Percentiles rank a stretch among this genome's conserved stretches.
Evolutionary conservation across 2,329 filamentous ascomycete species (phyloP).

Genomic region (Colletotrichum cordylinicola): DNA sequence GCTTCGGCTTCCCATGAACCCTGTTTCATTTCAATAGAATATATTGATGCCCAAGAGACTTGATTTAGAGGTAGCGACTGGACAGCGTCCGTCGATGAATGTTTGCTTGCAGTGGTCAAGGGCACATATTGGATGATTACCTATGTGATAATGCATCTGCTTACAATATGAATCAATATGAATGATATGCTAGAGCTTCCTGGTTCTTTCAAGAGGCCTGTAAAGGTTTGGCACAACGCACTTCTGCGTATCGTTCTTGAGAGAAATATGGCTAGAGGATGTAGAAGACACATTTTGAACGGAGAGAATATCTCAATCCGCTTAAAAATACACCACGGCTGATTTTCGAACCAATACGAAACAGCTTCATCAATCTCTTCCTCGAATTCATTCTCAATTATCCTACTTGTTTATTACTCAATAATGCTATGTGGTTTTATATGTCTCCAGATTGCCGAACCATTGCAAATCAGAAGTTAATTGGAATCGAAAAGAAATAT

Average conservation of each 20-base stretch:
- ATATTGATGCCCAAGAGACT: neutral
- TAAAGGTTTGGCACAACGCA: neutral
- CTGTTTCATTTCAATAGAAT: neutral
- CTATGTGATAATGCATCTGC: neutral
- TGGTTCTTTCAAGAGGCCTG: neutral
- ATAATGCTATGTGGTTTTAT: neutral
- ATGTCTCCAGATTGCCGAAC: too few relatives aligned
- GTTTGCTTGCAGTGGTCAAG: neutral
- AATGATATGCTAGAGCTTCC: neutral
- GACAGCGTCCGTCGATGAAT: neutral
- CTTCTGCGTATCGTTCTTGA: neutral
- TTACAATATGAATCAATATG: neutral
- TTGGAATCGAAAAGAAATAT: neutral
- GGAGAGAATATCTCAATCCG: neutral
- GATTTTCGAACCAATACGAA: neutral
- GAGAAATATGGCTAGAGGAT: neutral
- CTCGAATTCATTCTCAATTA: neutral
- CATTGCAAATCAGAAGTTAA: neutral
- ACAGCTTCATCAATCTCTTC: accelerated
- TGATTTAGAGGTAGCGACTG: neutral
- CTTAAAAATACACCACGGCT: neutral
- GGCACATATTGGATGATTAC: neutral
- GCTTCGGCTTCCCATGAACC: neutral
- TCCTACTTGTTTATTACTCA: accelerated
- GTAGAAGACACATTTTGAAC: accelerated